Evolutionary conservation across 768 basidiomycete species (phyloP).

Genomic region (Russula compacta): DNA sequence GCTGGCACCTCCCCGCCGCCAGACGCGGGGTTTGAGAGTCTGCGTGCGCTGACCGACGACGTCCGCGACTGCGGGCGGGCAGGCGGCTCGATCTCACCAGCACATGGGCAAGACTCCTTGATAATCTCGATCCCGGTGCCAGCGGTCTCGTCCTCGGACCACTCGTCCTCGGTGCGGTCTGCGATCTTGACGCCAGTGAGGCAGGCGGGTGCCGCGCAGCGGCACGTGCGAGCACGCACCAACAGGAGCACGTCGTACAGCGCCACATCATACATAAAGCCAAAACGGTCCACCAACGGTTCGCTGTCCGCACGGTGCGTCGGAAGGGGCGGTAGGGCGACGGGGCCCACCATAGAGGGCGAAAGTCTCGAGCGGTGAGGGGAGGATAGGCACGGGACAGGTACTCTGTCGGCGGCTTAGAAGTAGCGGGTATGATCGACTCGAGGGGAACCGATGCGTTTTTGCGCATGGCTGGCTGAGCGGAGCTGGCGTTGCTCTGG

Average conservation of each 20-base stretch:
- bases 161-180: slow-evolving; percentile 70
- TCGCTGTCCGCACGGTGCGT: slow-evolving; percentile 43
- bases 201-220: slow-evolving; percentile 72
- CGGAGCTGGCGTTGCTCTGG: slow-evolving; percentile 19
- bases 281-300: slow-evolving; percentile 77
- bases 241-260: slow-evolving; percentile 75
- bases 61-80: not conserved
- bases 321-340: slow-evolving; percentile 47
- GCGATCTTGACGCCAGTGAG: slow-evolving; percentile 83
- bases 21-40: not conserved
- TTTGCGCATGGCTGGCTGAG: slow-evolving; percentile 23
- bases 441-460: slow-evolving; percentile 56
- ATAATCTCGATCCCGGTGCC: slow-evolving; percentile 31
- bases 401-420: slow-evolving; percentile 80
- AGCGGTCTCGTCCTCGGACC: slow-evolving; percentile 62
- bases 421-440: slow-evolving; percentile 69
- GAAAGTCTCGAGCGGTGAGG: slow-evolving; percentile 65
- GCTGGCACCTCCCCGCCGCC: not conserved
- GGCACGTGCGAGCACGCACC: slow-evolving; percentile 60
- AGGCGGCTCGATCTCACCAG: slow-evolving; percentile 23
- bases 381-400: slow-evolving; percentile 68
- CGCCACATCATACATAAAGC: slow-evolving; percentile 83
- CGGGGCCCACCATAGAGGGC: slow-evolving; percentile 57
- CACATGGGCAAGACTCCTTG: slow-evolving; percentile 35
- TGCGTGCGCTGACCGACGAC: not conserved